phyloP scores from a whole-genome alignment of 1,139 yeast species.

The Yamadazyma diddensiae region DNA sequence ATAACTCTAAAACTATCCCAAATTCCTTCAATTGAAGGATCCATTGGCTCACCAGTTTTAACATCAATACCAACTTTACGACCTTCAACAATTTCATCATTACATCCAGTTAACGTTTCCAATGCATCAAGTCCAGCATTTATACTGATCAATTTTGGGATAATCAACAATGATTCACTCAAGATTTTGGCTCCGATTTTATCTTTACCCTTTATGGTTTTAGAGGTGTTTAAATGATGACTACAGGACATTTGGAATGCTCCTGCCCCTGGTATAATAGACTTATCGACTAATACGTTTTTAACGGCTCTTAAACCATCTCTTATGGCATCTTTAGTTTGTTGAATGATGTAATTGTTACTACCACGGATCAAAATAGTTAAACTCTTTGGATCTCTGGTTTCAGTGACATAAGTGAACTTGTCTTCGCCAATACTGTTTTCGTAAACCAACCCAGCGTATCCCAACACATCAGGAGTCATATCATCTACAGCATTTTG shows the following conservation, averaged over 20 bases:
- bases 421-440: conserved; percentile 95
- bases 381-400: conserved; percentile 86
- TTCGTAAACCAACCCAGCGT: conserved; percentile 88
- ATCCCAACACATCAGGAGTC: conserved; percentile 80
- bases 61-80: conserved; percentile 89
- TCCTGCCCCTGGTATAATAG: conserved; percentile 96
- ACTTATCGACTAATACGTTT: conserved; percentile 80
- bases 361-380: conserved; percentile 93
- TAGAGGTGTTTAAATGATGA: conserved; percentile 54
- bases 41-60: conserved; percentile 92
- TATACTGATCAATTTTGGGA: conserved; percentile 89
- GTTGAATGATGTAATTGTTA: conserved; percentile 81
- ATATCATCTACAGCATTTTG: conserved; percentile 96
- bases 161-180: conserved; percentile 83
- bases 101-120: conserved; percentile 85
- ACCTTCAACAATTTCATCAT: conserved; percentile 83
- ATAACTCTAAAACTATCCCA: conserved; percentile 96
- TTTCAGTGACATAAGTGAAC: conserved; percentile 93
- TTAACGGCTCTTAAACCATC: conserved; percentile 96
- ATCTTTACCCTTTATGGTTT: conserved; percentile 75
- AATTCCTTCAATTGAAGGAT: conserved; percentile 89
- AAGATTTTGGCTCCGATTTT: conserved; percentile 92
- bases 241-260: conserved; percentile 87
- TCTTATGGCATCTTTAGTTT: conserved; percentile 94
- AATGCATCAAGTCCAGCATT: conserved; percentile 94